phyloP scores from a whole-genome alignment of 768 basidiomycete species.

The Cystofilobasidium ferigula region DNA sequence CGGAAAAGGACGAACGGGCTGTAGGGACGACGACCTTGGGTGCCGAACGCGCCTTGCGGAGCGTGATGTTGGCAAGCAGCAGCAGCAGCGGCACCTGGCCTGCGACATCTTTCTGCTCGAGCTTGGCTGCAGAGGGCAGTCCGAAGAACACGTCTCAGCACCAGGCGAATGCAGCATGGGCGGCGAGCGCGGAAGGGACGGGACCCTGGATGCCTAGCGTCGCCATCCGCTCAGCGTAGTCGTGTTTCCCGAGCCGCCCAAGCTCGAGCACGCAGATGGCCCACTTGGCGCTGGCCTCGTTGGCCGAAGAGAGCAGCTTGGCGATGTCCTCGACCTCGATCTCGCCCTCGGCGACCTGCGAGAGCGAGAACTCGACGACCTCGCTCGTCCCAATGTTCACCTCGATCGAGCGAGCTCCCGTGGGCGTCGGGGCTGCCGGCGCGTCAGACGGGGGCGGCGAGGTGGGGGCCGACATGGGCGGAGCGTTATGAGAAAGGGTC shows the following conservation, averaged over 20 bases:
- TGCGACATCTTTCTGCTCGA: slow-evolving; percentile 37
- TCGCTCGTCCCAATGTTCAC: slow-evolving; percentile 40
- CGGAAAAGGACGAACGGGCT: slow-evolving; percentile 51
- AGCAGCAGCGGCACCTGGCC: slow-evolving; percentile 58
- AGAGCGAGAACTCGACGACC: slow-evolving; percentile 78
- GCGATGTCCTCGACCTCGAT: slow-evolving; percentile 42
- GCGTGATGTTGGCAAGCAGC: slow-evolving; percentile 74
- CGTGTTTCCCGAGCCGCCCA: slow-evolving; percentile 54
- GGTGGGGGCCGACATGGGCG: not conserved
- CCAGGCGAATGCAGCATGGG: not conserved
- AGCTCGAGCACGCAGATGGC: slow-evolving; percentile 32
- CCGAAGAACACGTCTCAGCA: slow-evolving; percentile 37
- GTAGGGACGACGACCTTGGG: slow-evolving; percentile 65
- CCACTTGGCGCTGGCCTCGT: slow-evolving; percentile 59
- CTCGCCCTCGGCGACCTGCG: slow-evolving; percentile 64
- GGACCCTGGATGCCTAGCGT: slow-evolving; percentile 44
- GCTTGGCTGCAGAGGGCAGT: slow-evolving; percentile 38
- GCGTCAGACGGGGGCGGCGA: not conserved
- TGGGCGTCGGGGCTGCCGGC: not conserved
- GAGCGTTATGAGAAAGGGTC: not conserved
- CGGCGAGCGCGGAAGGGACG: slow-evolving; percentile 7
- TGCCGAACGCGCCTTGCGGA: slow-evolving; percentile 66
- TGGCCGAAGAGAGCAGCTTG: slow-evolving; percentile 33
- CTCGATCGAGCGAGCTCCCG: slow-evolving; percentile 14
- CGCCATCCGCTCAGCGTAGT: slow-evolving; percentile 67